A percentile compares a stretch with the other conserved stretches of the same genome.
These are phyloP conservation scores for Rhodotorula sphaerocarpa DNA, from an alignment of 768 basidiomycete genomes.

Conservation along the genomic window DNA sequence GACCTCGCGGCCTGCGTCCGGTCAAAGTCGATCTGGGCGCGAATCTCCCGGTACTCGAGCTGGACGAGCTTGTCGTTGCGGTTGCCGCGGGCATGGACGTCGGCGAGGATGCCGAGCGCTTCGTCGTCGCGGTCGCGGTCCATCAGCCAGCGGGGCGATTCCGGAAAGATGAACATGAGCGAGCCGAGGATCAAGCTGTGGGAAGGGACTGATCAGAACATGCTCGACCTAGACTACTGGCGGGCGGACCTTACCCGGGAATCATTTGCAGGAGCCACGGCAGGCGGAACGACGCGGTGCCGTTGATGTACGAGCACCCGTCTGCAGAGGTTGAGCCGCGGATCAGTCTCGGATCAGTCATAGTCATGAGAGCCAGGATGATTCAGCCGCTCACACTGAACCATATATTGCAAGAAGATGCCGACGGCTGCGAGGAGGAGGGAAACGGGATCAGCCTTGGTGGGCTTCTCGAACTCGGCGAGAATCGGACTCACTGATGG, in stretches of 20 bases:
- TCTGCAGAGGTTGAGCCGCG: too few species aligned
- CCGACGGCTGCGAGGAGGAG: too few species aligned
- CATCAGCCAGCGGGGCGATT: background rate
- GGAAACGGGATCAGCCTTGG: too few species aligned
- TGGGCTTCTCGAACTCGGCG: too few species aligned
- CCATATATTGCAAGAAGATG: too few species aligned
- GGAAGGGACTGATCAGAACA: too few species aligned
- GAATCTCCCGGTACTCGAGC: slow-evolving; percentile 53
- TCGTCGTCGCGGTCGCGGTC: slow-evolving; percentile 42
- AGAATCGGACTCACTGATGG: slow-evolving; percentile 2
- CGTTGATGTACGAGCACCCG: too few species aligned
- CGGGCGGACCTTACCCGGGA: slow-evolving; percentile 48
- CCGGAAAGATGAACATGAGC: slow-evolving; percentile 62
- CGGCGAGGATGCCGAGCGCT: slow-evolving; percentile 65
- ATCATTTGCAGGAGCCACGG: slow-evolving; percentile 63
- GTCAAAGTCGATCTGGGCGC: slow-evolving; percentile 44
- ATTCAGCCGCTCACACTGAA: too few species aligned
- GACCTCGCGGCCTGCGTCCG: slow-evolving; percentile 46
- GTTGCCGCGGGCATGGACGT: slow-evolving; percentile 63
- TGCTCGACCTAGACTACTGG: too few species aligned
- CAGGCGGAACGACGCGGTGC: too few species aligned
- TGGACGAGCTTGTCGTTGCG: slow-evolving; percentile 55
- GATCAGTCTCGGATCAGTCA: too few species aligned
- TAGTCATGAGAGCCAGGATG: too few species aligned
- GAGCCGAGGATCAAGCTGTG: slow-evolving; percentile 58